Evolutionary conservation across 2,329 filamentous ascomycete genomes (phyloP).

Genomic region (Fusarium sp.): DNA sequence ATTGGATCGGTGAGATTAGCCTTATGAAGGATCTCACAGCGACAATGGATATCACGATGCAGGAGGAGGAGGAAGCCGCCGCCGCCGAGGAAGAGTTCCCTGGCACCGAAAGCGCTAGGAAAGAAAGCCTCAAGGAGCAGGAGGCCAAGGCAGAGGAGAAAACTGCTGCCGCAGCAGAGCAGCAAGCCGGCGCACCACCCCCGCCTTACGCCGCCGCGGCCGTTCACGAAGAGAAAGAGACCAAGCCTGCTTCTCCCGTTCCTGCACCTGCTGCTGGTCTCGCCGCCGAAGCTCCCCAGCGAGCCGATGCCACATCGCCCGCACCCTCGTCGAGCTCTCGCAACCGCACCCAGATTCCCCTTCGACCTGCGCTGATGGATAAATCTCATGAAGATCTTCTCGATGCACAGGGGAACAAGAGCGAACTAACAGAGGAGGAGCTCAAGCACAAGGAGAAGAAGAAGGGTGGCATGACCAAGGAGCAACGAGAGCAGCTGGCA

Average conservation of each 20-base stretch:
- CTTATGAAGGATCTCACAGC: conserved; percentile 98
- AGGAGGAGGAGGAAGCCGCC: conserved; percentile 75
- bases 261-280: conserved; percentile 30
- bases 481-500: conserved; percentile 91
- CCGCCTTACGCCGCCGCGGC: conserved; percentile 55
- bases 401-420: conserved; percentile 72
- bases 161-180: conserved; percentile 45
- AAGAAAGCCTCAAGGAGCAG: conserved; percentile 64
- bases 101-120: conserved; percentile 67
- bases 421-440: conserved; percentile 74
- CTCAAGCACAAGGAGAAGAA: conserved; percentile 76
- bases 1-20: conserved; percentile 98
- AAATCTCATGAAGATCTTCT: conserved; percentile 72
- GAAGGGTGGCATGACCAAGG: conserved; percentile 86
- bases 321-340: conserved; percentile 59
- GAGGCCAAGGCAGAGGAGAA: conserved; percentile 44
- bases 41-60: conserved; percentile 97
- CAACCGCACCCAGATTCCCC: conserved; percentile 70
- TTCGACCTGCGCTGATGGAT: conserved; percentile 89
- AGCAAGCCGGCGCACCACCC: conserved; percentile 48
- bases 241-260: conserved; percentile 46
- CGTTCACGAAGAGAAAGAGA: conserved; percentile 55
- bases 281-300: conserved; percentile 44
- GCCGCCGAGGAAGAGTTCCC: conserved; percentile 68
- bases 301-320: conserved; percentile 55